phyloP scores from a whole-genome alignment of 129 eudicot genomes.

The Chrysanthemum lavandulifolium region DNA sequence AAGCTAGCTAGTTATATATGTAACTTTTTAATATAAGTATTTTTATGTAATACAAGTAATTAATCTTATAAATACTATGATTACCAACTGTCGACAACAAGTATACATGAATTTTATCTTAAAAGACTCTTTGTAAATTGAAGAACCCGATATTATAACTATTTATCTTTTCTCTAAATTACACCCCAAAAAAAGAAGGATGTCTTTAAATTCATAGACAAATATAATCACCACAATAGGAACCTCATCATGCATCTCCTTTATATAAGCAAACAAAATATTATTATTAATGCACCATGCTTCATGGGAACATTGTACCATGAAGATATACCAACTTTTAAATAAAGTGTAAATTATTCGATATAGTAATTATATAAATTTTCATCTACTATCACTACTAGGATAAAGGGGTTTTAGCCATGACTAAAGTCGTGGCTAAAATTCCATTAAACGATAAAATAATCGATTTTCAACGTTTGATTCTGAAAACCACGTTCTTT shows the following conservation, averaged over 20 bases:
- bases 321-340: conserved; percentile 34
- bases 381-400: no score
- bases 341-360: conserved; percentile 5
- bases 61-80: neutral
- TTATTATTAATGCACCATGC: conserved; percentile 41
- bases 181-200: conserved; percentile 32
- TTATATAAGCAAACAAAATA: conserved; percentile 49
- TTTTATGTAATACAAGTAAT: neutral
- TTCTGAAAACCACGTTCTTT: no score
- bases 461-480: no score
- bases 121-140: conserved; percentile 1
- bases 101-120: neutral
- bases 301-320: conserved; percentile 50
- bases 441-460: no score
- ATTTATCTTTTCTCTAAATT: conserved; percentile 8
- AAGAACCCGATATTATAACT: conserved; percentile 16
- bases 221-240: conserved; percentile 43
- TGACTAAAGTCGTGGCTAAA: no score
- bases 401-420: no score
- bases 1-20: no score
- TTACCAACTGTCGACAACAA: neutral
- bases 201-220: conserved; percentile 39
- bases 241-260: conserved; percentile 72
- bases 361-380: conserved; percentile 1
- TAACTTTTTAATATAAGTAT: no score